Evolutionary conservation across 208 protist genomes (phyloP), one percentile per base, ranked within the genome.

Genomic region (Wallacemonas sp.): DNA sequence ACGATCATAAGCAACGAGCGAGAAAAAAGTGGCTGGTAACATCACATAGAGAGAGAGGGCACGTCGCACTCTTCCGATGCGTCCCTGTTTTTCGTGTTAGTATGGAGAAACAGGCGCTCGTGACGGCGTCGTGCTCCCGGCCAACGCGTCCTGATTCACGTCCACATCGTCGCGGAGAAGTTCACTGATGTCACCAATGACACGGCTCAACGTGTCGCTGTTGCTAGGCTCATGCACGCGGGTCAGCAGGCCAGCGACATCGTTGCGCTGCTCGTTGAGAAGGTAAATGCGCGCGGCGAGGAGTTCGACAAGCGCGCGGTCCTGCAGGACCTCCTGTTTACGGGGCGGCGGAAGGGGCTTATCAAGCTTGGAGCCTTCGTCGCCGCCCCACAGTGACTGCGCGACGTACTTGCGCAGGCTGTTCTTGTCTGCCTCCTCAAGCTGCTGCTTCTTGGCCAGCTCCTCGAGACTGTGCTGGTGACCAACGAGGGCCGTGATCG

Each of bases 401-500:
- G 70, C 62, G 26, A 85, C 52, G n/a, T 76, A 24, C 19, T 74
- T 72, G 38, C 68, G 61, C 23, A 83, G 55, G 46, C 66, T 78
- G 43, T 84, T 83, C n/a, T 70, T 54, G 27, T 70, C 67, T 6
- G 49, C 57, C 70, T 86, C 76, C 33, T 77, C 74, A 1, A 77
- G 27, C 60, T 85, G 73, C 46, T 90, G 83, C 61, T 73, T 68
- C 57, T 86, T 86, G 23, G 80, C 83, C 3, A 86, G 54, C 1
- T 65, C 17, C 57, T 83, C 83, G 4, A 90, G 68, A 11, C 76
- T 58, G 1, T 38, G 55, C 68, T 83, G 70, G 55, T 81, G 77
- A 14, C 39, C 24, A 2, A 61, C 30, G 23, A 78, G 54, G 55
- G 69, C 57, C 19, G 3, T 21, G 23, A 78, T 76, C 34, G 65